These are phyloP conservation scores for Penicillium arizonense DNA, from an alignment of 495 filamentous ascomycete species.

Conservation along the genomic window DNA sequence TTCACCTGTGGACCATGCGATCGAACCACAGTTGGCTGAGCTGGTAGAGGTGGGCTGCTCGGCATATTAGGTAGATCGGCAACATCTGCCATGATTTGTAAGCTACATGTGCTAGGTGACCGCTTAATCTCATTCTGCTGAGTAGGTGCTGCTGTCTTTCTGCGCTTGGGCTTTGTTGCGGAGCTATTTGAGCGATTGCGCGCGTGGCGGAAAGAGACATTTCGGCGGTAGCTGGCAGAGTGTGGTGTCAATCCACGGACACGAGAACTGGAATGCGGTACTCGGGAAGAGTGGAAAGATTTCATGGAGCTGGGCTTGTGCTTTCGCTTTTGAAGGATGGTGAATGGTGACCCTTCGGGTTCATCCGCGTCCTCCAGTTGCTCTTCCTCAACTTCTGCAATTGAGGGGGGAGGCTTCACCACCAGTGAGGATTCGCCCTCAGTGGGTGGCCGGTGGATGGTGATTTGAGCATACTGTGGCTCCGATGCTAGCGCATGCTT, in stretches of 20 bases:
- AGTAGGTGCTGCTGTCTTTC: constrained; percentile 11
- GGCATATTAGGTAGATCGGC: constrained; percentile 18
- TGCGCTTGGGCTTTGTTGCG: constrained; percentile 23
- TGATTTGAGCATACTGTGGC: constrained; percentile 59
- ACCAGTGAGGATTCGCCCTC: constrained; percentile 9
- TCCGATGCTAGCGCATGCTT: constrained; percentile 38
- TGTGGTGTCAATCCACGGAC: constrained; percentile 53
- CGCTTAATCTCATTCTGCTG: constrained; percentile 16
- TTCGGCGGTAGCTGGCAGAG: constrained; percentile 67
- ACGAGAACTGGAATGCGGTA: constrained; percentile 54
- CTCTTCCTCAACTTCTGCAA: constrained; percentile 18
- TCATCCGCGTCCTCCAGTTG: constrained; percentile 16
- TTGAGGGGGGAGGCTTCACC: constrained; percentile 22
- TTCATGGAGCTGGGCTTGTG: constrained; percentile 36
- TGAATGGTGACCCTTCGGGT: constrained; percentile 29
- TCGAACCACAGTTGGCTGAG: constrained; percentile 41
- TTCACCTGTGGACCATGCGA: constrained; percentile 25
- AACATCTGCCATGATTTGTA: constrained; percentile 21
- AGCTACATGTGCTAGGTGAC: constrained; percentile 29
- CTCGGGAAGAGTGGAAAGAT: constrained; percentile 36
- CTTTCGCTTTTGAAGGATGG: constrained; percentile 35
- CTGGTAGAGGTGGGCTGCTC: constrained; percentile 39
- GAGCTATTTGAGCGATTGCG: constrained; percentile 45
- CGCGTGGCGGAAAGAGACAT: constrained; percentile 74
- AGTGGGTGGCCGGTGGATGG: constrained; percentile 54